Evolutionary conservation across 2,329 filamentous ascomycete genomes (phyloP).

Genomic region (Aaosphaeria pasadenensis): DNA sequence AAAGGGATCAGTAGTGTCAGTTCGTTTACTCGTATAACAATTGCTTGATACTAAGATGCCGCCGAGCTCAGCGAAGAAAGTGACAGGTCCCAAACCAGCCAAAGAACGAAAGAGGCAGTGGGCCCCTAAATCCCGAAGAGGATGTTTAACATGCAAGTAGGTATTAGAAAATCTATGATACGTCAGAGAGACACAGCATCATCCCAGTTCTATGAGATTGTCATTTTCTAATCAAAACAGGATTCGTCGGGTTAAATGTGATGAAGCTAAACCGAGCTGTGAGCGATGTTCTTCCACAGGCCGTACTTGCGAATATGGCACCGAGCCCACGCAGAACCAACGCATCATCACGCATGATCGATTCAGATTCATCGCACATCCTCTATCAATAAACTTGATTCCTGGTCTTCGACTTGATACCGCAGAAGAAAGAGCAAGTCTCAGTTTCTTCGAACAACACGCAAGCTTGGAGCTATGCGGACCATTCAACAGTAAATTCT

Average conservation of each 20-base stretch:
- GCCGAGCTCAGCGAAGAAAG: too few species aligned
- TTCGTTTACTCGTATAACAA: too few species aligned
- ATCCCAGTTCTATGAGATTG: too few species aligned
- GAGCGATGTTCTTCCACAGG: not conserved
- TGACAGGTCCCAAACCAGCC: too few species aligned
- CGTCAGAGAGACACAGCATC: too few species aligned
- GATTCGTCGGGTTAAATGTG: not conserved
- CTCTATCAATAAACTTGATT: not conserved
- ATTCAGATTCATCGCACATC: not conserved
- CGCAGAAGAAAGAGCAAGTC: constrained; percentile 1
- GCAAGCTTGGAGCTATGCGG: constrained; percentile 3
- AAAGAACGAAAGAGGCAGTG: too few species aligned
- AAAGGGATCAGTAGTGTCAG: too few species aligned
- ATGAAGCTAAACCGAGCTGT: not conserved
- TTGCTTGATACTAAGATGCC: too few species aligned
- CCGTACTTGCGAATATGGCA: not conserved
- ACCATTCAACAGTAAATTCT: constrained; percentile 8
- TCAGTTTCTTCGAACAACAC: constrained; percentile 5
- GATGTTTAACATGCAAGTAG: too few species aligned
- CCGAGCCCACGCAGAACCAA: not conserved
- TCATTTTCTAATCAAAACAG: not conserved
- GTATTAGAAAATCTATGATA: too few species aligned
- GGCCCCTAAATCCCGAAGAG: too few species aligned
- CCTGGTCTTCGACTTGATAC: not conserved
- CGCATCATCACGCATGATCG: not conserved